phyloP scores from a whole-genome alignment of 257 asterid genomes.

The Solanum pinnatisectum region DNA sequence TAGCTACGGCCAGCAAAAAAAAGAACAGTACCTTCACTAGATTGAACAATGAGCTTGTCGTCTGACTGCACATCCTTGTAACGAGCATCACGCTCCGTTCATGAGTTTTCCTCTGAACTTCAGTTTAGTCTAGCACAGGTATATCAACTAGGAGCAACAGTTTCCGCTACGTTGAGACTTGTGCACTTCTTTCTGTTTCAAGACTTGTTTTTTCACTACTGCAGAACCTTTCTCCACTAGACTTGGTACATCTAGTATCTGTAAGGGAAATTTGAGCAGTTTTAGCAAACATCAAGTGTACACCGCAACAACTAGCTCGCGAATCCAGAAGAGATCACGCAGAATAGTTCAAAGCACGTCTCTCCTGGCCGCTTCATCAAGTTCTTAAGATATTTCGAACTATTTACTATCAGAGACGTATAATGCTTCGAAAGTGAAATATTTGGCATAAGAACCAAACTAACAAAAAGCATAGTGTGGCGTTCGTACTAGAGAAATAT shows the following conservation, averaged over 20 bases:
- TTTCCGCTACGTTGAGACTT: slow-evolving; percentile 2
- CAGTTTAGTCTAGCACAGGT: neutral
- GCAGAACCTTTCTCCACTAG: slow-evolving; percentile 75
- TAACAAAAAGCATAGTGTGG: neutral
- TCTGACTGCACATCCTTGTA: neutral
- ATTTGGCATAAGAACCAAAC: neutral
- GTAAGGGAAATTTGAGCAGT: neutral
- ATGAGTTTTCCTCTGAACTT: neutral
- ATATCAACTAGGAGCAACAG: slow-evolving; percentile 44
- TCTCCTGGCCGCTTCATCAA: neutral
- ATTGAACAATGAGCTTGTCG: neutral
- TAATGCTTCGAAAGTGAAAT: neutral
- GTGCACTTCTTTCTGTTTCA: slow-evolving; percentile 35
- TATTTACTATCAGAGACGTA: neutral
- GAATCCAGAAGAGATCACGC: neutral
- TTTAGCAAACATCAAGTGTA: neutral
- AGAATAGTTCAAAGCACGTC: neutral
- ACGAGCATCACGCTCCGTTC: neutral
- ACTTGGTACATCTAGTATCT: slow-evolving; percentile 78
- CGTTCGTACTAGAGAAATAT: neutral
- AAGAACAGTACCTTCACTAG: neutral
- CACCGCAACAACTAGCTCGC: neutral
- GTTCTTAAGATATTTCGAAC: neutral
- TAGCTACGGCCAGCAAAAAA: neutral
- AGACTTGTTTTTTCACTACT: slow-evolving; percentile 60